A percentile compares a stretch with the other conserved stretches of the same genome.
Conservation (phyloP, 2,329 filamentous ascomycete genomes). For the Colletotrichum horii region DNA sequence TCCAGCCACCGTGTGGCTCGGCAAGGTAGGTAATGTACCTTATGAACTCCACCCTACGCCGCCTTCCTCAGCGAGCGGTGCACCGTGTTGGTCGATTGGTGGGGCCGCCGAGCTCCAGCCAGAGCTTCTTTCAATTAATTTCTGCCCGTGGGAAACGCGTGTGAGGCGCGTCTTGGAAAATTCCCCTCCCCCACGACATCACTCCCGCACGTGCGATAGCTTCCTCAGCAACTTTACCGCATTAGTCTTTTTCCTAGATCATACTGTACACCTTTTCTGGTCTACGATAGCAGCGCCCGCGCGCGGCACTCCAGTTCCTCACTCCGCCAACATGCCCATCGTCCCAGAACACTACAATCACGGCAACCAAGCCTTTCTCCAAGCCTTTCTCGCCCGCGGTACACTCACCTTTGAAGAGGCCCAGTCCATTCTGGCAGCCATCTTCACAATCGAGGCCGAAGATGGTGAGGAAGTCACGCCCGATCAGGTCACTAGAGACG, state of each 20-base stretch:
- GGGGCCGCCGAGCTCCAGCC: neutral
- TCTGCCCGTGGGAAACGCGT: neutral
- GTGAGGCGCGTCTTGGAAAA: neutral
- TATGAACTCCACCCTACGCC: neutral
- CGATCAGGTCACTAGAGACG: constrained; percentile 70
- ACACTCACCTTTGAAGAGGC: constrained; percentile 78
- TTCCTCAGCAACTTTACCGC: neutral
- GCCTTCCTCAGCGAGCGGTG: neutral
- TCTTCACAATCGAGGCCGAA: constrained; percentile 63
- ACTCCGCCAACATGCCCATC: constrained; percentile 14
- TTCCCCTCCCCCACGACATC: neutral
- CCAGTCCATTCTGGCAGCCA: constrained; percentile 75
- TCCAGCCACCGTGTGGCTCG: neutral
- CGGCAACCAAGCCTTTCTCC: constrained; percentile 85
- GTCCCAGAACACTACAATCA: constrained; percentile 53
- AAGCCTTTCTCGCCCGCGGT: constrained; percentile 82
- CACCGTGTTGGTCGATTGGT: neutral
- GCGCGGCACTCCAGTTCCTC: neutral
- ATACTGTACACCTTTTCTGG: neutral
- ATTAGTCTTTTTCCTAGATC: neutral
- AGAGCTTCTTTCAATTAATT: neutral
- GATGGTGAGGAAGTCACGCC: constrained; percentile 47
- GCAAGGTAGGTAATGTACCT: neutral
- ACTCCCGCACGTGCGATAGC: neutral
- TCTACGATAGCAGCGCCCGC: neutral